A percentile compares a stretch with the other conserved stretches of the same genome.
Conservation (phyloP, 768 basidiomycete species). For the Mycena latifolia region DNA sequence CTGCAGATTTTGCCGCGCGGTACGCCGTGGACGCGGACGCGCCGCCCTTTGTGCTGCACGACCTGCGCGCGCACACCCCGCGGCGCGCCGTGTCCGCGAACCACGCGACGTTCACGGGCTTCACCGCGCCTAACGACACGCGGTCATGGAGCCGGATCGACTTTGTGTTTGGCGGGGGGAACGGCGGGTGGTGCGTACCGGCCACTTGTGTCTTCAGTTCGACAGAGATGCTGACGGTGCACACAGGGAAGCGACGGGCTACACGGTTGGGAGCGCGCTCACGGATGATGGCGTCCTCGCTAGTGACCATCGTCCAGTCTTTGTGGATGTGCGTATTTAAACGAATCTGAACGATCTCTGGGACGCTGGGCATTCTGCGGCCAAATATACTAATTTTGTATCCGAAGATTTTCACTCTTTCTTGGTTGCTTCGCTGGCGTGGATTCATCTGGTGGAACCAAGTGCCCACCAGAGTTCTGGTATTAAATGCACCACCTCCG, state of each 20-base stretch:
- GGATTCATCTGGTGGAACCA: too few species aligned
- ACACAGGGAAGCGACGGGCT: constrained; percentile 50
- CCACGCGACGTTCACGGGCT: constrained; percentile 67
- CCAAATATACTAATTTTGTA: too few species aligned
- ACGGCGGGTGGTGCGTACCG: constrained; percentile 56
- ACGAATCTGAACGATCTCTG: too few species aligned
- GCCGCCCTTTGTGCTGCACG: constrained; percentile 57
- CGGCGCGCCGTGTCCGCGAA: constrained; percentile 56
- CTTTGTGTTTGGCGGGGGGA: constrained; percentile 61
- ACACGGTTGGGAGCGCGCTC: constrained; percentile 55
- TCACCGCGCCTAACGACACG: constrained; percentile 54
- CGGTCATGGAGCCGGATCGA: constrained; percentile 58
- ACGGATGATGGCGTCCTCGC: constrained; percentile 65
- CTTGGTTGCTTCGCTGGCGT: too few species aligned
- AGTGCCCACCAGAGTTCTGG: too few species aligned
- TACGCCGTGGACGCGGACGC: constrained; percentile 43
- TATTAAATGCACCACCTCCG: too few species aligned
- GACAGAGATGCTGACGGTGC: too few species aligned
- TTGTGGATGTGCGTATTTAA: constrained; percentile 51
- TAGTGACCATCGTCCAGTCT: constrained; percentile 70
- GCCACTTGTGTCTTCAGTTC: not conserved
- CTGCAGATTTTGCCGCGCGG: constrained; percentile 55
- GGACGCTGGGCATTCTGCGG: too few species aligned
- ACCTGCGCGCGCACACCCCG: constrained; percentile 57
- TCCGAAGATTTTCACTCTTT: too few species aligned